Base-by-base conservation (phyloP, 2,329 filamentous ascomycete species). In the Monosporascus sp. region DNA sequence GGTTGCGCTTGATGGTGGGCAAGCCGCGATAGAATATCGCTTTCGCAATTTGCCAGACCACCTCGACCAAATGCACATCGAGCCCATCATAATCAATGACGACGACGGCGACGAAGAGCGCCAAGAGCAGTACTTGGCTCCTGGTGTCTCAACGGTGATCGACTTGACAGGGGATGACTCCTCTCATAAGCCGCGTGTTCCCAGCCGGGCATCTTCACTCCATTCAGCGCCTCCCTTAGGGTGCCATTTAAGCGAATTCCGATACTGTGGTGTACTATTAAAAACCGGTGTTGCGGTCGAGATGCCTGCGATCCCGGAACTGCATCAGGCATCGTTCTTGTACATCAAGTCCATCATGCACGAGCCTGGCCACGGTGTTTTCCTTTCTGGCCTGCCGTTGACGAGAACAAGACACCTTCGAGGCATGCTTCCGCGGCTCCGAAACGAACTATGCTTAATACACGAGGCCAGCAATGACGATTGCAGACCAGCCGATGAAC, bases 401-500 rank as follows among this genome's bases (percentile, higher is more conserved):
- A 67, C 67, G 1, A 63, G 67, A 1, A 56, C 59, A 18, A 62
- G 60, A 41, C 57, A 66, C 18, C 54, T 68, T 9, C 59, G 63
- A 20, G 65, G 65, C 2, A 59, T 58, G 35, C 51, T 68, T 11
- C 64, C 60, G 5, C 57, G 65, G 24, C 51, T 60, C 7, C 62
- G 64, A 17, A 69, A 69, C 38, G 67, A 69, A 50, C 47, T 69
- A 5, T 62, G 58, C 20, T 53, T 66, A 31, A 45, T 69, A 2
- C 58, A 68, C 9, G 54, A 62, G 36, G 50, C 65, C 7, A 63
- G 67, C 35, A 56, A 50, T 7, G 60, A 65, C 25, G 65, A 68
- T 27, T 24, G 43, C 0, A 57, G 65, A 17, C 25, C 55, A 5
- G 59, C 63, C 1, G 58, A 62, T 7, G 49, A 54, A 8, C 66